phyloP scores from a whole-genome alignment of 1,284 basidiomycete genomes.

The Agroathelia rolfsii region DNA sequence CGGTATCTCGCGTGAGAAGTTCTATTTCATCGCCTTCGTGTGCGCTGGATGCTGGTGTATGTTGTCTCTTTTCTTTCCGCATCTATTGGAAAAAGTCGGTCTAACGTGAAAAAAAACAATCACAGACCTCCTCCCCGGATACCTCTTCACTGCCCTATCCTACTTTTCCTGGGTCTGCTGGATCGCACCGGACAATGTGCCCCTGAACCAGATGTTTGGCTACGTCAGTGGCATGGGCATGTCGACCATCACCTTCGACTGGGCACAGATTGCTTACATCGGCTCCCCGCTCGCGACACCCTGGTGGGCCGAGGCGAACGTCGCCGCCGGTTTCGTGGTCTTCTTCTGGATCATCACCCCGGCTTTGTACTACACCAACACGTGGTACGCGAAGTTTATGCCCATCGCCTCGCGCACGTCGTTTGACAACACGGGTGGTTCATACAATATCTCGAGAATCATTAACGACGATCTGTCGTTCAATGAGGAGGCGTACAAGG shows the following conservation, averaged over 20 bases:
- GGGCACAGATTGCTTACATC: constrained; percentile 40
- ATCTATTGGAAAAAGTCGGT: constrained; percentile 21
- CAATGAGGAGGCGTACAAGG: constrained; percentile 24
- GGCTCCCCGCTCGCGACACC: constrained; percentile 31
- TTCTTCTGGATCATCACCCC: constrained; percentile 31
- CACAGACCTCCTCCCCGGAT: constrained; percentile 40
- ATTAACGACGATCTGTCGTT: constrained; percentile 24
- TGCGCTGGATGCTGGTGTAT: constrained; percentile 38
- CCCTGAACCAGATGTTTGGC: constrained; percentile 14
- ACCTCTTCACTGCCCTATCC: constrained; percentile 34
- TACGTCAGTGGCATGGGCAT: constrained; percentile 34
- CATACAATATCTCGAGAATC: constrained; percentile 34
- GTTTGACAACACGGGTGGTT: constrained; percentile 29
- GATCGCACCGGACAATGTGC: constrained; percentile 37
- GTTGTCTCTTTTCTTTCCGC: constrained; percentile 12
- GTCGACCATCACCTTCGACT: constrained; percentile 40
- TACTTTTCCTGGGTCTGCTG: constrained; percentile 53
- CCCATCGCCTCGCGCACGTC: constrained; percentile 25
- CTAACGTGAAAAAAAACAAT: no score
- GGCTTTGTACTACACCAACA: constrained; percentile 13
- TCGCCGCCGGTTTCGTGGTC: constrained; percentile 26
- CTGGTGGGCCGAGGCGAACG: constrained; percentile 22
- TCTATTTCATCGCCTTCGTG: constrained; percentile 35
- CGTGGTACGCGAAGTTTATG: constrained; percentile 9
- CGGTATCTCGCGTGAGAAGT: constrained; percentile 39